These are phyloP conservation scores for Diutina pseudorugosa DNA, from an alignment of 1,139 yeast genomes.

Conservation along the genomic window DNA sequence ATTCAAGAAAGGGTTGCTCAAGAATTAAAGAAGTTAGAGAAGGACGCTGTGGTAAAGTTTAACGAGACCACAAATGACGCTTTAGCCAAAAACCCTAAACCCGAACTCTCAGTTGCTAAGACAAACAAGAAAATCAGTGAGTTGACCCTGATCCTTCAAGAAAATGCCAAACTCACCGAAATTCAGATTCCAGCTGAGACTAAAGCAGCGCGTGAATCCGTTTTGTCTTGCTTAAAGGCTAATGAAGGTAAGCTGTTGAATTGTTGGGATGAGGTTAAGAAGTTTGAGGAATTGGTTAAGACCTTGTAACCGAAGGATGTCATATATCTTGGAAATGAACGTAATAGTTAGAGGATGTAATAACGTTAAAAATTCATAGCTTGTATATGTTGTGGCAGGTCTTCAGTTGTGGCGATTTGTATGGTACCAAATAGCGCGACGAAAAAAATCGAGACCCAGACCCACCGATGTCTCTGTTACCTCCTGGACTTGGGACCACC, in stretches of 20 bases:
- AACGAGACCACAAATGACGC: slow-evolving; percentile 37
- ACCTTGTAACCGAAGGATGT: slow-evolving; percentile 13
- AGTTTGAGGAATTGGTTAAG: slow-evolving; percentile 45
- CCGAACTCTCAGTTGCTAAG: slow-evolving; percentile 17
- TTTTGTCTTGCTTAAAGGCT: slow-evolving; percentile 53
- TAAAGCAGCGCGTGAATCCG: slow-evolving; percentile 38
- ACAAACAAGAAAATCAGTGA: slow-evolving; percentile 28
- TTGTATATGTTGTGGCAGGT: background rate
- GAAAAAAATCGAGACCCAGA: background rate
- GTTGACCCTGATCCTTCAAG: slow-evolving; percentile 34
- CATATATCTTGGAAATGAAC: too few relatives aligned
- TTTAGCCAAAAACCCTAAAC: slow-evolving; percentile 19
- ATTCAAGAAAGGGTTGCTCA: slow-evolving; percentile 66
- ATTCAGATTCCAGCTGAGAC: slow-evolving; percentile 21
- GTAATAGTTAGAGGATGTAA: too few relatives aligned
- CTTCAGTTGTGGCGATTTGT: background rate
- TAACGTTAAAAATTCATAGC: background rate
- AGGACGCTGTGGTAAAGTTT: slow-evolving; percentile 44
- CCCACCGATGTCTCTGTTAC: background rate
- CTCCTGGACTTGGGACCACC: background rate
- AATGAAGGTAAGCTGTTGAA: slow-evolving; percentile 69
- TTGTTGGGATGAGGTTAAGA: slow-evolving; percentile 80
- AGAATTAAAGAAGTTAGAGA: slow-evolving; percentile 51
- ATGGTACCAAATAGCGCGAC: background rate
- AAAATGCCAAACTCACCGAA: slow-evolving; percentile 16